Base-by-base conservation (phyloP, 352 stramenopile species). In the Globisporangium alternatum region DNA sequence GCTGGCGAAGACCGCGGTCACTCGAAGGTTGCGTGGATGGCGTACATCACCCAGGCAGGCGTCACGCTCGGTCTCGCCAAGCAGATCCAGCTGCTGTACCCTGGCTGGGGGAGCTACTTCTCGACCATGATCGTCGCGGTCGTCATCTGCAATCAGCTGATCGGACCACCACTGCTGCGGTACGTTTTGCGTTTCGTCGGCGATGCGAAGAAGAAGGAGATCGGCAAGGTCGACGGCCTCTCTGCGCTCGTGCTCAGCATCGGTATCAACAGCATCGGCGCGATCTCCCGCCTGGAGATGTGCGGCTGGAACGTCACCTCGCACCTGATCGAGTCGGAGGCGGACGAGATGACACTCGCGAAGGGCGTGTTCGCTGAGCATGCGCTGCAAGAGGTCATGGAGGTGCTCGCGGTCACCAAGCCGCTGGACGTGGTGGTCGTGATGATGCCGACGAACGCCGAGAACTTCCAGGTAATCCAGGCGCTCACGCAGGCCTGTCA, bases 111-210 rank as follows among this genome's bases (percentile, higher is more conserved):
- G 5, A 80, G 70, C 58, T 88, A 86, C 65, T 90, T 90, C 45
- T 83, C 81, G 41, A 89, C 81, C 7, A 85, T 89, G 78, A 89
- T 90, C 54, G 78, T 89, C 48, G 76, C 81, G 1, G 79, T 89
- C 15, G 81, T 90, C 30, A 88, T 90, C 56, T 87, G 70, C 57
- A 90, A 90, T 55, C 81, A 90, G 60, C 57, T 90, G 6, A 64
- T 89, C 9, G 81, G 81, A 10, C 81, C 81, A 10, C 80, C 80
- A 39, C 37, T 89, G 62, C 56, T 89, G 41, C 78, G 80, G 1
- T 85, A 83, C 56, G 80, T 86, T 44, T 30, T 89, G 33, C 74
- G 75, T 1, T 76, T 70, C 28, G 78, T 88, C 0, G 78, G 78
- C 19, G 80, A 89, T 21, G 80, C 75, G 35, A 80, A 76, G 56